Evolutionary conservation across 208 protist species (phyloP).

Genomic region (Plasmodiophora brassicae): DNA sequence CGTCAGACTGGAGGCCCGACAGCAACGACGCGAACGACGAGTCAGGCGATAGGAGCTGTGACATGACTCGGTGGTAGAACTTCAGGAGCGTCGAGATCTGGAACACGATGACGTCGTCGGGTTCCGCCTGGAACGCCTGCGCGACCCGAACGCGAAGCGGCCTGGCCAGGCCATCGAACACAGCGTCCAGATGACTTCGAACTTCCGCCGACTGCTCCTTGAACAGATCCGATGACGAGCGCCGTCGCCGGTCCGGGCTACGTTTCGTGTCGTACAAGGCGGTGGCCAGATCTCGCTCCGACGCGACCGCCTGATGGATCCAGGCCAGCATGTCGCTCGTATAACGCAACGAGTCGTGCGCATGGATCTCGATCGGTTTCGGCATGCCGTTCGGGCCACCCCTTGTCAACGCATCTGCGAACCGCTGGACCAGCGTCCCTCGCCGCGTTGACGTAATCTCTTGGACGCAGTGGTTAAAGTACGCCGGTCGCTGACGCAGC

Average conservation of each 20-base stretch:
- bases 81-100: neutral
- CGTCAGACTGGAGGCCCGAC: too few relatives aligned
- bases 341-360: neutral
- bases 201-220: neutral
- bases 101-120: neutral
- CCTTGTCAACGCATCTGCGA: neutral
- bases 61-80: neutral
- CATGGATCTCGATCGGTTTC: neutral
- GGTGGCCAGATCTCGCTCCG: neutral
- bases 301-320: constrained; percentile 1
- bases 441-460: neutral
- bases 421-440: neutral
- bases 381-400: constrained; percentile 16
- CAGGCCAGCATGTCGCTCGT: neutral
- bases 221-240: neutral
- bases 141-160: neutral
- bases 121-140: neutral
- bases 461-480: constrained; percentile 5
- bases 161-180: neutral
- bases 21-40: too few relatives aligned
- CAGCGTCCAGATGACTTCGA: neutral
- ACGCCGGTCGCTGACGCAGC: neutral
- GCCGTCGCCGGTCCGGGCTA: neutral
- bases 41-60: neutral
- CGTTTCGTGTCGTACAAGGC: neutral